phyloP scores from a whole-genome alignment of 441 rosid genomes.

The Brassica balearica region DNA sequence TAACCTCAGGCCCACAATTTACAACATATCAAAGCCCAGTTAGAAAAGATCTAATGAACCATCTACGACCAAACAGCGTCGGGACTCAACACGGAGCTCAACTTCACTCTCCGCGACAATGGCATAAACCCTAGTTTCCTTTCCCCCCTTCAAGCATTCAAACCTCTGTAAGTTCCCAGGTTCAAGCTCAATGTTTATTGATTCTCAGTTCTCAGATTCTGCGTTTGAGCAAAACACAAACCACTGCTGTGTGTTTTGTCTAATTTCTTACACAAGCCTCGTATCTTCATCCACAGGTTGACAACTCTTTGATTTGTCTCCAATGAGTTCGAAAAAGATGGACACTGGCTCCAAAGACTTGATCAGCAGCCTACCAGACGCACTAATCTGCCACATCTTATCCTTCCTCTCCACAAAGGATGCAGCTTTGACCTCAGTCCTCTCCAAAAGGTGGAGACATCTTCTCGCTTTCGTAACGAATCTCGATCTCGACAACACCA shows the following conservation, averaged over 20 bases:
- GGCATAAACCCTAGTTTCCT: conserved; percentile 2
- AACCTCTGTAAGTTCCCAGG: neutral
- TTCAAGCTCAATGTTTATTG: neutral
- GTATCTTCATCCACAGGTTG: neutral
- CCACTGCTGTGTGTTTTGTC: neutral
- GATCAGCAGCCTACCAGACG: conserved; percentile 32
- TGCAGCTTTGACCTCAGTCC: conserved; percentile 32
- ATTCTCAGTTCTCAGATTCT: neutral
- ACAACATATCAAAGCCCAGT: neutral
- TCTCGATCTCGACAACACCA: conserved; percentile 14
- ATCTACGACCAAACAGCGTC: neutral
- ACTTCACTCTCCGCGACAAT: neutral
- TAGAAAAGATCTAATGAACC: neutral
- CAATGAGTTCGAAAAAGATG: conserved; percentile 18
- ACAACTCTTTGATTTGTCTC: neutral
- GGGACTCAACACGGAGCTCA: neutral
- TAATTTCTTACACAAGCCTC: neutral
- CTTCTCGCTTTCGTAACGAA: conserved; percentile 27
- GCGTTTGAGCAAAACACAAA: no score
- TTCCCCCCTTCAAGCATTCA: neutral
- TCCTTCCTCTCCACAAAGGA: conserved; percentile 40
- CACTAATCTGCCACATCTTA: conserved; percentile 20
- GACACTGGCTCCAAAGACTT: conserved; percentile 10
- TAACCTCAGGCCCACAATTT: neutral
- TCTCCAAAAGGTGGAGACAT: conserved; percentile 27